Evolutionary conservation across 495 filamentous ascomycete genomes (phyloP).

Genomic region (Letharia lupina): DNA sequence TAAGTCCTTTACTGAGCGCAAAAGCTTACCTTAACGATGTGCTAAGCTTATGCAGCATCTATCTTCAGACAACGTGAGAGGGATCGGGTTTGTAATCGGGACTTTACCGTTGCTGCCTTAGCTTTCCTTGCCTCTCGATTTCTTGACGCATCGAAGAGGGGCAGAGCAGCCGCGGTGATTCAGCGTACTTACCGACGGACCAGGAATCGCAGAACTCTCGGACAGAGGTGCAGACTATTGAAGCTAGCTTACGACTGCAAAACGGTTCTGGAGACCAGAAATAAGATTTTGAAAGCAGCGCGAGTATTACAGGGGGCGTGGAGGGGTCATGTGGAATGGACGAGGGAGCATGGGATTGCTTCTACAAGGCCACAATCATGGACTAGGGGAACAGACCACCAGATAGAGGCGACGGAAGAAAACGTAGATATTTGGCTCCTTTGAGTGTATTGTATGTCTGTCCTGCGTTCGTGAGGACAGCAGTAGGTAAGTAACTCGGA

Average conservation of each 20-base stretch:
- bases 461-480: not conserved
- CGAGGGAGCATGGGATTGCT: not conserved
- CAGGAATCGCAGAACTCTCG: constrained; percentile 25
- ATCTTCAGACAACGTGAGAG: constrained; percentile 28
- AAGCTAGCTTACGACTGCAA: constrained; percentile 42
- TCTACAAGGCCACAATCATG: not conserved
- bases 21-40: not conserved
- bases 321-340: constrained; percentile 28
- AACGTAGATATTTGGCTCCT: not conserved
- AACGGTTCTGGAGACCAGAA: constrained; percentile 33
- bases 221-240: constrained; percentile 36
- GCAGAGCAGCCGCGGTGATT: constrained; percentile 39
- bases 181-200: constrained; percentile 39
- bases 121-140: constrained; percentile 57
- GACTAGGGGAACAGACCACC: not conserved
- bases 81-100: constrained; percentile 35
- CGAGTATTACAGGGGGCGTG: constrained; percentile 41
- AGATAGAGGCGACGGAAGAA: not conserved
- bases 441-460: not conserved
- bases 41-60: constrained; percentile 25
- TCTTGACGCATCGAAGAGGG: constrained; percentile 41
- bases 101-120: constrained; percentile 48
- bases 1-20: not conserved
- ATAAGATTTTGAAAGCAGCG: constrained; percentile 43
- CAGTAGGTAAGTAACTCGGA: too few relatives aligned